phyloP scores from a whole-genome alignment of 768 basidiomycete species.

The Trametes cinnabarina region DNA sequence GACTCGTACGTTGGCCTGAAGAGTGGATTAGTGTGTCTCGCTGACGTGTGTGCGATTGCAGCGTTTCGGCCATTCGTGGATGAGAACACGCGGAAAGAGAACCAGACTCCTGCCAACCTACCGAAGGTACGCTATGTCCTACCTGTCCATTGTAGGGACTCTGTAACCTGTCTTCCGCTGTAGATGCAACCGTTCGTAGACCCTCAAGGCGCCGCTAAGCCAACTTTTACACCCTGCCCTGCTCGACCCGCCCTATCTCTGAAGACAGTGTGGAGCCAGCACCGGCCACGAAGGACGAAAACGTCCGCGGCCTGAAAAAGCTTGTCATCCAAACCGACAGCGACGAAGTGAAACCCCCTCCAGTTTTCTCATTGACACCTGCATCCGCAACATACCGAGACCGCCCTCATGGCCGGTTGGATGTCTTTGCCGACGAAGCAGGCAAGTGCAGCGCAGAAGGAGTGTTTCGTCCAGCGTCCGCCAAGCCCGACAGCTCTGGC shows the following conservation, averaged over 20 bases:
- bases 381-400: conserved; percentile 16
- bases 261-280: conserved; percentile 33
- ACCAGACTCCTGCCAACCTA: conserved; percentile 33
- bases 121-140: conserved; percentile 37
- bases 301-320: conserved; percentile 8
- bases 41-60: conserved; percentile 15
- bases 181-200: conserved; percentile 73
- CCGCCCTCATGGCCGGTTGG: conserved; percentile 9
- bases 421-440: conserved; percentile 12
- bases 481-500: neutral
- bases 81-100: conserved; percentile 52
- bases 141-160: neutral
- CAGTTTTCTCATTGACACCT: conserved; percentile 70
- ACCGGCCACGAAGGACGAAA: conserved; percentile 19
- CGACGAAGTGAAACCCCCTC: conserved; percentile 30
- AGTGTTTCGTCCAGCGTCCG: conserved; percentile 8
- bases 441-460: conserved; percentile 8
- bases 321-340: conserved; percentile 11
- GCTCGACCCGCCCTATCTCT: conserved; percentile 46
- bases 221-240: conserved; percentile 33
- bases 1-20: conserved; percentile 32
- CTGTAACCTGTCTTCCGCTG: no score
- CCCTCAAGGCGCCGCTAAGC: conserved; percentile 43
- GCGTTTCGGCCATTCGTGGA: conserved; percentile 72
- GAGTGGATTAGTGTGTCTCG: neutral